Base-by-base conservation (phyloP, 225 moss, liverwort and hornwort genomes). In the Neckera pumila region DNA sequence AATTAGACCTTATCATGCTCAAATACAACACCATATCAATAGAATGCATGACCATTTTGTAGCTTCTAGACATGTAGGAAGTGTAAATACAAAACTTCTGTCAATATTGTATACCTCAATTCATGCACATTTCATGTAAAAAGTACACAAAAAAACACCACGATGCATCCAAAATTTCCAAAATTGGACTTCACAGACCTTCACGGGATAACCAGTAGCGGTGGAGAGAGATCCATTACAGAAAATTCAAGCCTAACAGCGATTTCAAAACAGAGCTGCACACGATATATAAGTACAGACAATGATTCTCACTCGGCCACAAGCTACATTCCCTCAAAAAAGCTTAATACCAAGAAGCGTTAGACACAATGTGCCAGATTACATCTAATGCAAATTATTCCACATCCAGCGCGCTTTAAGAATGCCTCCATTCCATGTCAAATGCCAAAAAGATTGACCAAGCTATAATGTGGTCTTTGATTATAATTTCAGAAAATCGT, bases 401-500 rank as follows among this genome's bases (percentile, higher is more conserved):
- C 60, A 60, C 19, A 40, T 80, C 31, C 6, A 31, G 20, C 2
- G 6, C 60, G 31, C 9, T 40, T 30, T 14, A 20, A 43, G 6
- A 43, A 80, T 80, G 14, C 80, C 80, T 61, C 21, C 31, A 30
- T 59, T 80, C 60, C 60, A 42, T 28, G 53, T 76, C 42, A 45
- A 69, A n/a, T 84, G 43, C 74, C 60, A 80, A 62, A 85, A 53
- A 56, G 49, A 63, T 71, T 47, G 78, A 87, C 71, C 77, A 60
- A 70, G 77, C 76, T 57, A 70, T 87, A 82, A 27, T 61, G 54
- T 76, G 86, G 80, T 74, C 86, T 88, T 80, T 30, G 83, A 73
- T 67, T 80, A 80, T 84, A 66, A 43, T 31, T 90, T 88, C 80
- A 84, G 84, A 90, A 61, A 86, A 92, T 69, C 75, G 40, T 74